Evolutionary conservation across 306 rosid species (phyloP).

Genomic region (Quercus wislizeni): DNA sequence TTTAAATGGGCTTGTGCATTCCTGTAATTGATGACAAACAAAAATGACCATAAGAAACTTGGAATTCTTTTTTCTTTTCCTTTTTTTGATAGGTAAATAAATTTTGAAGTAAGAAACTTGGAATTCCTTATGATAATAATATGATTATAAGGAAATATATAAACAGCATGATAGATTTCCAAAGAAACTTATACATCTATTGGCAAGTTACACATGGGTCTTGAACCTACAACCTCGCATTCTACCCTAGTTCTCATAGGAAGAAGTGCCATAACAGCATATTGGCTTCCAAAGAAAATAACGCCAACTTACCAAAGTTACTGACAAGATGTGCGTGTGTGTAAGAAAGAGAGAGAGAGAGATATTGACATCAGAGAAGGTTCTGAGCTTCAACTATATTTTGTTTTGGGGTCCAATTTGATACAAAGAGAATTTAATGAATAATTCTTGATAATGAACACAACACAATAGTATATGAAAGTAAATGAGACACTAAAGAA

Average conservation of each 20-base stretch:
- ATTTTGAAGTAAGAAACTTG: background rate
- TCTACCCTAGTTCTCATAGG: no score
- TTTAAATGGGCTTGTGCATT: conserved; percentile 69
- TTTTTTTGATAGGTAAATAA: no score
- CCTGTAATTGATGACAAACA: conserved; percentile 39
- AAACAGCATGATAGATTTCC: background rate
- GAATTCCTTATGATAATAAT: background rate
- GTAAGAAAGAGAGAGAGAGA: no score
- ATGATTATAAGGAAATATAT: background rate
- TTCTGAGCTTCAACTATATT: no score
- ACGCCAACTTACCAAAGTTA: background rate
- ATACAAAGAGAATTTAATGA: background rate
- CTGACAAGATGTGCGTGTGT: no score
- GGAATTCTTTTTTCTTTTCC: background rate
- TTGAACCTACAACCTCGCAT: no score
- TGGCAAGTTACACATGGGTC: no score
- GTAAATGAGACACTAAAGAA: background rate
- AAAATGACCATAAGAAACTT: background rate
- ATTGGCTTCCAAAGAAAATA: background rate
- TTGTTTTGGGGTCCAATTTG: background rate
- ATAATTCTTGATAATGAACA: background rate
- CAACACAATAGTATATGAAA: no score
- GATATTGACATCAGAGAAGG: no score
- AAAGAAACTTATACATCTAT: no score
- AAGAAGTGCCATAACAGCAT: no score